Base-by-base conservation (phyloP, 2,329 filamentous ascomycete genomes). In the Alternaria atra region DNA sequence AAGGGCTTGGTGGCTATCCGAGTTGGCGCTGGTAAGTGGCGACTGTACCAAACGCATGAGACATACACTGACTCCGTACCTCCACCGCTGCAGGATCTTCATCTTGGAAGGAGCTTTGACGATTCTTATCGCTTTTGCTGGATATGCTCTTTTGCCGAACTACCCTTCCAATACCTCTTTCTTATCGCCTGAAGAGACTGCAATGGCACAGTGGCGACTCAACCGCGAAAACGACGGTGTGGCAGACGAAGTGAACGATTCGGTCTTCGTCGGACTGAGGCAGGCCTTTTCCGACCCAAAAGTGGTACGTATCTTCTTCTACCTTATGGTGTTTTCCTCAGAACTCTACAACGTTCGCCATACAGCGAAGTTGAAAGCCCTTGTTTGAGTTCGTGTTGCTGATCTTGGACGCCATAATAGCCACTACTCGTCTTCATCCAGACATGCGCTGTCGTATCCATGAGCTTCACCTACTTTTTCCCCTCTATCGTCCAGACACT, bases 391-490 rank as follows among this genome's bases (percentile, higher is more conserved):
- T 23, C 10, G 40, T 6, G 20, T 50, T 50, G 46, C 46, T 50
- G 6, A 50, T 20, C 2, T 12, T n/a, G 20, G 7, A 37, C 15
- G 23, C 20, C 20, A 27, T 7, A 25, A 6, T 20, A 63, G 60
- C 60, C 60, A 7, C 20, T 63, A 1, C 56, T 63, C 4, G 80
- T 85, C 2, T 74, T 87, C 23, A 74, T 87, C 3, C 85, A 87
- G 67, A 85, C 87, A 57, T 69, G 81, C n/a, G 83, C 81, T 6
- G 78, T 81, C 34, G 78, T 82, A n/a, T 62, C 58, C 1, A 68
- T 68, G 66, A 68, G 63, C 1, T 89, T 89, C 68, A 86, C 88
- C 46, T 89, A 89, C 70, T 89, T 89, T 78, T 89, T 89, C 75
- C 87, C 87, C 0, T 85, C 82, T 0, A 88, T 90, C 52, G 84